Evolutionary conservation across 1,139 yeast genomes (phyloP).

Genomic region (Debaryomyces fabryi): DNA sequence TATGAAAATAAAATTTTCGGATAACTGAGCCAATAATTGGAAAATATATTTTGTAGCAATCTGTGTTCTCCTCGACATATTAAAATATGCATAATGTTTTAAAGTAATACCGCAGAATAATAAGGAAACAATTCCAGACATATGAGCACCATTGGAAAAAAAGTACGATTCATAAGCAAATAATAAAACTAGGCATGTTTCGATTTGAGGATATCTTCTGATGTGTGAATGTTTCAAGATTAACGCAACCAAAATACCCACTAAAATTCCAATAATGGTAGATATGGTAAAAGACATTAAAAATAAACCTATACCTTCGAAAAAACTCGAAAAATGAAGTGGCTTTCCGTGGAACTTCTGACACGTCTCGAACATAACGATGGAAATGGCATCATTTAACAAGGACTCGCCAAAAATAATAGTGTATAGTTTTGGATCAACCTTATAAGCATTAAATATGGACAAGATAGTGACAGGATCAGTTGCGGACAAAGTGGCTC

Average conservation of each 20-base stretch:
- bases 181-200: conserved; percentile 85
- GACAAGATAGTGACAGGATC: conserved; percentile 98
- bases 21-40: conserved; percentile 89
- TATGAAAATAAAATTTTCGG: conserved; percentile 95
- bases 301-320: conserved; percentile 93
- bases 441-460: conserved; percentile 95
- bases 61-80: conserved; percentile 97
- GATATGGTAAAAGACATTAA: conserved; percentile 92
- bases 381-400: conserved; percentile 95
- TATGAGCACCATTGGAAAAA: conserved; percentile 97
- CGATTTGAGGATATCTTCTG: conserved; percentile 93
- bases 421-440: conserved; percentile 95
- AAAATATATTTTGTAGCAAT: conserved; percentile 94
- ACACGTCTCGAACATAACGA: conserved; percentile 98
- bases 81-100: conserved; percentile 95
- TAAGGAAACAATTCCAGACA: conserved; percentile 97
- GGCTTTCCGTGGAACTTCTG: conserved; percentile 90
- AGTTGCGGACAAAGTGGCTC: conserved; percentile 96
- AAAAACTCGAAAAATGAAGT: conserved; percentile 73
- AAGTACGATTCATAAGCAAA: conserved; percentile 96
- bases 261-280: conserved; percentile 83
- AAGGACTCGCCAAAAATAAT: conserved; percentile 96
- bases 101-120: conserved; percentile 95
- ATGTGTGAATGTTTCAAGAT: conserved; percentile 90
- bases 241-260: conserved; percentile 88